A percentile compares a stretch with the other conserved stretches of the same genome.
Evolutionary conservation across 352 stramenopile genomes (phyloP).

Genomic region (Globisporangium parvum): DNA sequence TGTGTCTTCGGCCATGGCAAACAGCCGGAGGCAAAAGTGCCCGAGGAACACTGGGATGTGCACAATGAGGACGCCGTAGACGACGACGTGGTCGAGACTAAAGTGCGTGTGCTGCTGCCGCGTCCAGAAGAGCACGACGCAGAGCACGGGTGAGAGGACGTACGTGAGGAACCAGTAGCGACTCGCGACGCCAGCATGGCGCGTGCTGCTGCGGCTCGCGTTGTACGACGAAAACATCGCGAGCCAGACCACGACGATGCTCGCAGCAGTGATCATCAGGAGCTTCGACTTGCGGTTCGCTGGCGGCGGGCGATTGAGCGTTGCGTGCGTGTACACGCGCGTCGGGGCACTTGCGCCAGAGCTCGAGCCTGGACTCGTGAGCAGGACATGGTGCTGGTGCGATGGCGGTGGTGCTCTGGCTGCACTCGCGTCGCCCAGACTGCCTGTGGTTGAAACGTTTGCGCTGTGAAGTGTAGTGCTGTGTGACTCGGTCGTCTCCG

Average conservation of each 20-base stretch:
- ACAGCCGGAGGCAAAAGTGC: constrained; percentile 72
- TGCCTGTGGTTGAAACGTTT: not conserved
- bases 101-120: constrained; percentile 28
- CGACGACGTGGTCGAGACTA: constrained; percentile 65
- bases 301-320: constrained; percentile 7
- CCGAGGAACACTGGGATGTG: constrained; percentile 78
- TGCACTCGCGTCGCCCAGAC: not conserved
- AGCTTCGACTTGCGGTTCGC: constrained; percentile 22
- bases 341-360: not conserved
- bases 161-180: constrained; percentile 65
- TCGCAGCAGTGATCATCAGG: constrained; percentile 35
- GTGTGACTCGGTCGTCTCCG: not conserved
- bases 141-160: constrained; percentile 51
- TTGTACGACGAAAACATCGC: constrained; percentile 72
- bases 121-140: constrained; percentile 47
- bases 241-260: constrained; percentile 42
- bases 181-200: constrained; percentile 14
- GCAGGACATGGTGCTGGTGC: not conserved
- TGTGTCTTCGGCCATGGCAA: constrained; percentile 47
- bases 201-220: constrained; percentile 20
- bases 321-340: constrained; percentile 5
- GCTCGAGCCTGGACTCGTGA: not conserved
- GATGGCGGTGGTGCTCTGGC: not conserved
- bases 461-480: not conserved
- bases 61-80: constrained; percentile 70